Evolutionary conservation across 257 asterid genomes (phyloP).

Genomic region (Jaltomata sinuosa): DNA sequence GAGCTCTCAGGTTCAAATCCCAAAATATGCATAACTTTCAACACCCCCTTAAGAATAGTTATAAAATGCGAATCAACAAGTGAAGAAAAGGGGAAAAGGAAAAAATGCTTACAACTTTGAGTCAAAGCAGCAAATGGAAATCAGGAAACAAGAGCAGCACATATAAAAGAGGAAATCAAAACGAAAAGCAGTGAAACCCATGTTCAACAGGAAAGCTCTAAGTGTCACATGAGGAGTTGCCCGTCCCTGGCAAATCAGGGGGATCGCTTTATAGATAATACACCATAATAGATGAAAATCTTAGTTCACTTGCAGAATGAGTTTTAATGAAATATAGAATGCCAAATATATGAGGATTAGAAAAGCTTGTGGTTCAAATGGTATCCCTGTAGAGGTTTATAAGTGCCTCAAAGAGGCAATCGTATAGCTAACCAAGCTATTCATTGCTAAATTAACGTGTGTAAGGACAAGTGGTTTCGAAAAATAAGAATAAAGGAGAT

Average conservation of each 20-base stretch:
- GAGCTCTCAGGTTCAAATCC: too few species aligned
- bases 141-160: not conserved
- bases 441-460: not conserved
- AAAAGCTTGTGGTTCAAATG: not conserved
- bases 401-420: not conserved
- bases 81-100: not conserved
- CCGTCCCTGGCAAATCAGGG: not conserved
- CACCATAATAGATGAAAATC: not conserved
- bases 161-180: not conserved
- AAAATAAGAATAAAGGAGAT: not conserved
- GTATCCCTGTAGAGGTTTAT: not conserved
- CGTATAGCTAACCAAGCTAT: not conserved
- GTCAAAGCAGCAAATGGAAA: not conserved
- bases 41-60: not conserved
- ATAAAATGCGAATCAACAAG: not conserved
- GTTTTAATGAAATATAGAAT: not conserved
- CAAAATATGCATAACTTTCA: not conserved
- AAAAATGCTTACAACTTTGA: not conserved
- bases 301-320: not conserved
- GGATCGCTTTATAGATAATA: not conserved
- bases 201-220: not conserved
- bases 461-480: not conserved
- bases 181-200: not conserved
- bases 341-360: not conserved
- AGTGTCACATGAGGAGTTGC: not conserved